These are phyloP conservation scores for Amoebophrya sp. DNA, from an alignment of 169 alveolate genomes.

Conservation along the genomic window DNA sequence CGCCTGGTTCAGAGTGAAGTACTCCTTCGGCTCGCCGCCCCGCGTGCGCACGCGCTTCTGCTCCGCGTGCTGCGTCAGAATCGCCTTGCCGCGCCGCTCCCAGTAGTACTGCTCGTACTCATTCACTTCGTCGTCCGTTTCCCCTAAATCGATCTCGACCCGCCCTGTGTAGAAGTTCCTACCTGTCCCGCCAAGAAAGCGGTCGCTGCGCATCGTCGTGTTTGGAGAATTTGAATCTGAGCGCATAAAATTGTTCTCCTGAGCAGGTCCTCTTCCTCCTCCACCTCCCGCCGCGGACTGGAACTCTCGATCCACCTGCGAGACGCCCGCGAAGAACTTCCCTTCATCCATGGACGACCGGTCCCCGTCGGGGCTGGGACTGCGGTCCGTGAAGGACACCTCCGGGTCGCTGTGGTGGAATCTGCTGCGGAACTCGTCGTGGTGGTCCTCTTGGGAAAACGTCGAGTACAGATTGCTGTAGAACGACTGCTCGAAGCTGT, in stretches of 20 bases:
- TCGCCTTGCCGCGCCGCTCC: background rate
- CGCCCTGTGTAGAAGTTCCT: background rate
- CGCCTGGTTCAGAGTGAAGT: too few species aligned
- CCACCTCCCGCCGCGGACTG: too few species aligned
- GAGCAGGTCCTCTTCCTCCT: too few species aligned
- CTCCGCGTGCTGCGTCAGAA: background rate
- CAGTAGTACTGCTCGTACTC: conserved; percentile 12
- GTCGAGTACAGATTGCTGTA: background rate
- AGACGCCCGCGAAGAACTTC: background rate
- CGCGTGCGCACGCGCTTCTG: background rate
- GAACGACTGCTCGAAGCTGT: background rate
- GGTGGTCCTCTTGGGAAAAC: background rate
- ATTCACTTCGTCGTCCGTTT: background rate
- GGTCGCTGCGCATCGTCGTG: too few species aligned
- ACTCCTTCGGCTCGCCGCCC: conserved; percentile 17
- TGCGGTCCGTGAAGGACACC: background rate
- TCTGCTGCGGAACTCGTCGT: background rate
- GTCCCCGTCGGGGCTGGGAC: background rate
- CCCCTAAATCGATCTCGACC: background rate
- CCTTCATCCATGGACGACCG: background rate
- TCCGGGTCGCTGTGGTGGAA: background rate
- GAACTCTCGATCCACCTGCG: too few species aligned
- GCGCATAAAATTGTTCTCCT: too few species aligned
- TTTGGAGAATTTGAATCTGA: too few species aligned
- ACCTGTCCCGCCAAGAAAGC: too few species aligned